Conservation (phyloP, 495 filamentous ascomycete species). For the Penicillium ochrochloron region DNA sequence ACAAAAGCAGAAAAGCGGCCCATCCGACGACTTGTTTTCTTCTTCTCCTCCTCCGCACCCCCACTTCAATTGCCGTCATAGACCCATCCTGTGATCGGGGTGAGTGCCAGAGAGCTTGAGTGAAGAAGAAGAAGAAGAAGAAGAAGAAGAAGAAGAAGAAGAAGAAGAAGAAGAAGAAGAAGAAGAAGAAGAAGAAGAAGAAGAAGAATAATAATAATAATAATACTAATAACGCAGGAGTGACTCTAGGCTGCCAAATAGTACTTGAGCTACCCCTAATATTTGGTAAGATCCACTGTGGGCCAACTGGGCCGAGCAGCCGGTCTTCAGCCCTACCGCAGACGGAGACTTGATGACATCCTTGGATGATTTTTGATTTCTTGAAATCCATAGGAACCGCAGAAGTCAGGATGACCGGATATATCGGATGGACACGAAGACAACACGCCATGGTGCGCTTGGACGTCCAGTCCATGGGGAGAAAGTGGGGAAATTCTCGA, state of each 20-base stretch:
- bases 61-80: neutral
- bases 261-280: neutral
- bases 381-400: neutral
- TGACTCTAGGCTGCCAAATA: neutral
- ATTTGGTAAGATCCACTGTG: neutral
- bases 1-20: neutral
- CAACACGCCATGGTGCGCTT: constrained; percentile 1
- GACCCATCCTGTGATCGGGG: neutral
- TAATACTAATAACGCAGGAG: too few species aligned
- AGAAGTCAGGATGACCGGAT: neutral
- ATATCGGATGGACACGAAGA: neutral
- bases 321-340: neutral
- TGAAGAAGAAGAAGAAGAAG: too few species aligned
- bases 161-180: too few species aligned
- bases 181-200: too few species aligned
- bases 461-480: neutral
- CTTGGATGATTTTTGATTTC: neutral
- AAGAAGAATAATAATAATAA: too few species aligned
- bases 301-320: neutral
- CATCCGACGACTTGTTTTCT: neutral
- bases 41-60: neutral
- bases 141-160: too few species aligned
- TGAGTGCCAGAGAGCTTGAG: neutral
- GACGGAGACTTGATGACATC: neutral
- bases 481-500: constrained; percentile 1